Conservation (phyloP, 164 flowering plant genomes). For the Buxus sempervirens region DNA sequence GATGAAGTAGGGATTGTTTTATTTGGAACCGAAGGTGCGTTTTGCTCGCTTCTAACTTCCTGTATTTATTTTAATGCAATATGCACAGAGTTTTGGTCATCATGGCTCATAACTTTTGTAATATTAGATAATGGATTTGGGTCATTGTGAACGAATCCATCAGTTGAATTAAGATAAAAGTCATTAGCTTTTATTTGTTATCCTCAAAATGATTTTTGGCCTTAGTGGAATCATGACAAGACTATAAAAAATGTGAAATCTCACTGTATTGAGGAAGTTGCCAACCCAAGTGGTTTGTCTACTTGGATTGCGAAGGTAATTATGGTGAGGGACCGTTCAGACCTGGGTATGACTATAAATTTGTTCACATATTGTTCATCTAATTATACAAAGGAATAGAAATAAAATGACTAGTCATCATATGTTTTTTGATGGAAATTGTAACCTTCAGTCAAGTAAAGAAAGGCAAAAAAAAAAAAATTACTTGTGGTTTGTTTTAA, state of each 20-base stretch:
- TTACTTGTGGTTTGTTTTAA: too few species aligned
- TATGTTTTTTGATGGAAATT: too few species aligned
- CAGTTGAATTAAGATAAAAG: neutral
- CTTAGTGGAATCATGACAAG: neutral
- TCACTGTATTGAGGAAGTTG: neutral
- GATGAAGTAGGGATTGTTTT: slow-evolving; percentile 82
- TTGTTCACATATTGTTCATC: neutral
- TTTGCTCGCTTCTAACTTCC: neutral
- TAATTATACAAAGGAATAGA: too few species aligned
- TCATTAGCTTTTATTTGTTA: neutral
- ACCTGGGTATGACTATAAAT: neutral
- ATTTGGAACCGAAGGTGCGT: slow-evolving; percentile 82
- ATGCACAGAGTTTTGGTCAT: neutral
- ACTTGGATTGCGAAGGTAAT: neutral
- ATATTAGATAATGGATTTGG: neutral
- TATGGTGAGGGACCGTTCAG: neutral
- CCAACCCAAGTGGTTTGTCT: neutral
- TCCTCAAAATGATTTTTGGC: neutral
- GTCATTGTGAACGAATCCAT: neutral
- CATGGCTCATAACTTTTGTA: neutral
- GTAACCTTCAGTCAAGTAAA: too few species aligned
- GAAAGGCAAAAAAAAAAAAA: too few species aligned
- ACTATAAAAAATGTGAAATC: neutral
- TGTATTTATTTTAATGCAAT: neutral
- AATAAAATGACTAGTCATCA: too few species aligned